Base-by-base conservation (phyloP, 108 stramenopile genomes). In the Pseudonitzschia multiseries region DNA sequence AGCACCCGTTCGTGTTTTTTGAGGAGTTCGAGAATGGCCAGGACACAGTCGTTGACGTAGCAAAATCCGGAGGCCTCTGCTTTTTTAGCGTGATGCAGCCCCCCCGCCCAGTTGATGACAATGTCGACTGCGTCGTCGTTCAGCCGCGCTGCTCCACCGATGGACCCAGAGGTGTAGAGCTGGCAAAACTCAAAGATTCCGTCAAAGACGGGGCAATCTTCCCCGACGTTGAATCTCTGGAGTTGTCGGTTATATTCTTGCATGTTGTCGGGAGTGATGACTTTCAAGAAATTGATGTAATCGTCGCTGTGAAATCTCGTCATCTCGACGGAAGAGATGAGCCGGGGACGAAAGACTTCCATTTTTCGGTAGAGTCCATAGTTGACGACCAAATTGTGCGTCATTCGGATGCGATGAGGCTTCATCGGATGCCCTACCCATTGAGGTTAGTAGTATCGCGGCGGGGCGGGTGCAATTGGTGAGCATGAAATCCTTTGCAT, bases 141-240 rank as follows among this genome's bases (percentile, higher is more conserved):
- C 32, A 99, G 84, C 79, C 93, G 95, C 22, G 95, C 87, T 4
- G 98, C 98, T 5, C 94, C 97, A 75, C 96, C 97, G 28, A 99
- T 59, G 0, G 93, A 94, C 1, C 91, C 93, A 22, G 97, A 96
- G 8, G 98, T 84, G 74, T 89, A 95, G 17, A 96, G 75, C 70
- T 92, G 92, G 31, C 90, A 93, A 75, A 97, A 99, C 74, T 97
- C 96, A 72, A 87, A 97, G 12, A 99, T 75, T 26, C 97, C 97
- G 69, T 99, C 98, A 83, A 98, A 99, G 22, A 97, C 90, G 29
- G 98, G 98, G 81, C 98, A 99, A 78, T 99, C 98, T 43, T 94
- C 96, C 3, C 96, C 97, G 54, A 95, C 92, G 70, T 96, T 95
- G 83, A 97, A 97, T 64, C 84, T 74, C 61, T 87, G 87, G 89